phyloP scores from a whole-genome alignment of 1,284 basidiomycete species.

The Peniophora sp. region DNA sequence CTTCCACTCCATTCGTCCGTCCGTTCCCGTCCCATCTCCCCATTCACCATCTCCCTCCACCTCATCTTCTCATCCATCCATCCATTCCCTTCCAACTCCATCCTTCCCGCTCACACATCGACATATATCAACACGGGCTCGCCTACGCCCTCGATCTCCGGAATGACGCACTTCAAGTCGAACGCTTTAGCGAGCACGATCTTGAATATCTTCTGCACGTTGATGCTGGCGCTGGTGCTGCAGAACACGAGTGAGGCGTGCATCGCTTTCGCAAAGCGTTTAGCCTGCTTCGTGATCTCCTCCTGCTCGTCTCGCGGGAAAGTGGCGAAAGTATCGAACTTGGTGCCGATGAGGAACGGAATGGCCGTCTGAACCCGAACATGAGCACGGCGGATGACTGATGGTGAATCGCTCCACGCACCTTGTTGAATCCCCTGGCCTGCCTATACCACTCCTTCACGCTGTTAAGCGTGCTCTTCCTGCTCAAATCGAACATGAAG shows the following conservation, averaged over 20 bases:
- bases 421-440: constrained; percentile 97
- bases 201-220: constrained; percentile 99
- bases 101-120: constrained; percentile 52
- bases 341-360: constrained; percentile 94
- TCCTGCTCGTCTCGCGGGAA: constrained; percentile 97
- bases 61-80: too few species aligned
- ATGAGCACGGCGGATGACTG: background rate
- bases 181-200: constrained; percentile 88
- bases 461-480: constrained; percentile 94
- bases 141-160: constrained; percentile 91
- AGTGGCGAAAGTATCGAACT: constrained; percentile 95
- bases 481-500: constrained; percentile 98
- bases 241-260: constrained; percentile 98
- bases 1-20: too few species aligned
- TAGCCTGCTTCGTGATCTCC: constrained; percentile 97
- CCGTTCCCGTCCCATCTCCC: too few species aligned
- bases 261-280: constrained; percentile 97
- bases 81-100: too few species aligned
- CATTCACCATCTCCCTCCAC: too few species aligned
- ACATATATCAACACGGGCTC: constrained; percentile 91
- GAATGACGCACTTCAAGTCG: constrained; percentile 91
- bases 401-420: constrained; percentile 24
- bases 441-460: constrained; percentile 99
- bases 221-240: constrained; percentile 95
- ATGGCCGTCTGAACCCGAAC: constrained; percentile 70